phyloP scores from a whole-genome alignment of 768 basidiomycete species.

The Rhizopogon salebrosus region DNA sequence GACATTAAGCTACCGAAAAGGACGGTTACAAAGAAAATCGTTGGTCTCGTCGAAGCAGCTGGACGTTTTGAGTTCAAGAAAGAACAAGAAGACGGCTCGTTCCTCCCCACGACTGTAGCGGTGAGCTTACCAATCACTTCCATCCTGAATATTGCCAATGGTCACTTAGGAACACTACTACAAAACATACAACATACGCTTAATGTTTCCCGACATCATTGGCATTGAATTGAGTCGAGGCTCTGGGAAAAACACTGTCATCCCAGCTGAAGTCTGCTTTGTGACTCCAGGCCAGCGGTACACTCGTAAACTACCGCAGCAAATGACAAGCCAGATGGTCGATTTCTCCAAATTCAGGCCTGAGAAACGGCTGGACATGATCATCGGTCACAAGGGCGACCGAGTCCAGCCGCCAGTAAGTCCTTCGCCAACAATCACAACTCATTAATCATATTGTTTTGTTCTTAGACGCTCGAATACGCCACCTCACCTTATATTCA shows the following conservation, averaged over 20 bases:
- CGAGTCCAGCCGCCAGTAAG: constrained; percentile 16
- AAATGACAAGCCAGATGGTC: constrained; percentile 35
- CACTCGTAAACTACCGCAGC: constrained; percentile 37
- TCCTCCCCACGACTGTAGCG: constrained; percentile 27
- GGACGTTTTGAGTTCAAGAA: constrained; percentile 36
- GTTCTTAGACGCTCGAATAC: constrained; percentile 31
- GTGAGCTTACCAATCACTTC: not conserved
- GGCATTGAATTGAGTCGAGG: constrained; percentile 32
- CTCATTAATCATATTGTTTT: not conserved
- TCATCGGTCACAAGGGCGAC: constrained; percentile 26
- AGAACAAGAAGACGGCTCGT: not conserved
- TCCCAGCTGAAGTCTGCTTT: constrained; percentile 46
- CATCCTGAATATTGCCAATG: not conserved
- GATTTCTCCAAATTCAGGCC: constrained; percentile 48
- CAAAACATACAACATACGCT: constrained; percentile 27
- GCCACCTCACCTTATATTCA: constrained; percentile 35
- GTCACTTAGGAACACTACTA: constrained; percentile 37
- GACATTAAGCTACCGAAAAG: constrained; percentile 9
- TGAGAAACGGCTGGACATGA: constrained; percentile 33
- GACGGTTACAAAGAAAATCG: constrained; percentile 31
- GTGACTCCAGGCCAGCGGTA: constrained; percentile 47
- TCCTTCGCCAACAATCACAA: not conserved
- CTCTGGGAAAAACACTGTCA: constrained; percentile 22
- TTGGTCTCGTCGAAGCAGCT: constrained; percentile 31
- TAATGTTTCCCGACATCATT: constrained; percentile 32